Evolutionary conservation across 2,329 filamentous ascomycete genomes (phyloP).

Genomic region (Camillea tinctor): DNA sequence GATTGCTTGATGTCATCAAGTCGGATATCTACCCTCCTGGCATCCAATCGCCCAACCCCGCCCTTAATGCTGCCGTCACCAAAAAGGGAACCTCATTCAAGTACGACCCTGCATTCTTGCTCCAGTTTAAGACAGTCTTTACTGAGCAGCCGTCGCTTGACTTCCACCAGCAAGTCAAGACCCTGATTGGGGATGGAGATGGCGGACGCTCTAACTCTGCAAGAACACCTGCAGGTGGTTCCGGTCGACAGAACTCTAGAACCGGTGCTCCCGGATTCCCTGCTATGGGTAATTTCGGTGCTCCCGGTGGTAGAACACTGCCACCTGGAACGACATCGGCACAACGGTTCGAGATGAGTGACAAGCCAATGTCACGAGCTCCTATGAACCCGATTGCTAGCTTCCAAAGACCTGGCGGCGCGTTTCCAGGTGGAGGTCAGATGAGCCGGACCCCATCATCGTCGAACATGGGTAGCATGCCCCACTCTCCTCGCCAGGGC

Average conservation of each 20-base stretch:
- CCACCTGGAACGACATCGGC: slow-evolving; percentile 76
- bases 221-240: slow-evolving; percentile 53
- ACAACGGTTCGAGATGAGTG: slow-evolving; percentile 69
- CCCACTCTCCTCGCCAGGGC: slow-evolving; percentile 69
- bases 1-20: slow-evolving; percentile 78
- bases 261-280: slow-evolving; percentile 50
- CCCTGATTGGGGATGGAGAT: slow-evolving; percentile 75
- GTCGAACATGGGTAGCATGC: slow-evolving; percentile 55
- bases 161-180: slow-evolving; percentile 89
- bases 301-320: slow-evolving; percentile 50
- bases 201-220: slow-evolving; percentile 61
- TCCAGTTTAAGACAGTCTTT: slow-evolving; percentile 95
- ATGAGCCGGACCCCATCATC: slow-evolving; percentile 67
- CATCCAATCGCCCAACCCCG: slow-evolving; percentile 86
- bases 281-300: slow-evolving; percentile 70
- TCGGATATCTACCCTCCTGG: slow-evolving; percentile 79
- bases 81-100: slow-evolving; percentile 84
- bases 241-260: slow-evolving; percentile 51
- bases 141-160: slow-evolving; percentile 94
- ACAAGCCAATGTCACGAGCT: slow-evolving; percentile 47
- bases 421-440: slow-evolving; percentile 59
- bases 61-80: slow-evolving; percentile 75
- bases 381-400: slow-evolving; percentile 56
- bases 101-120: slow-evolving; percentile 91
- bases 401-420: slow-evolving; percentile 59